A percentile compares a stretch with the other conserved stretches of the same genome.
Evolutionary conservation across 176 grass and related monocot species (phyloP).

Genomic region (barley (Hordeum vulgare)): MorexV3_pseudomolecules_assembly NC_058521.1:529080932-529081431

Average conservation of each 20-base stretch:
- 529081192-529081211: constrained; percentile 84
- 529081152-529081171: constrained; percentile 63
- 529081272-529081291: constrained; percentile 89
- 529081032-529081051: constrained; percentile 97
- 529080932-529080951: constrained; percentile 99
- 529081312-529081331: constrained; percentile 78
- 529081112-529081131: constrained; percentile 84
- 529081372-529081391: constrained; percentile 76
- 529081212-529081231: constrained; percentile 86
- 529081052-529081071: constrained; percentile 97
- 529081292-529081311: constrained; percentile 93
- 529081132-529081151: constrained; percentile 78
- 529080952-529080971: constrained; percentile 89
- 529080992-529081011: constrained; percentile 64
- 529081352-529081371: constrained; percentile 65
- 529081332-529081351: constrained; percentile 79
- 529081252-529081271: constrained; percentile 74
- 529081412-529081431: constrained; percentile 80
- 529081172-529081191: constrained; percentile 75
- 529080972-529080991: constrained; percentile 80
- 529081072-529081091: constrained; percentile 87
- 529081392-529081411: constrained; percentile 78
- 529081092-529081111: constrained; percentile 79
- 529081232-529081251: constrained; percentile 72
- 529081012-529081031: constrained; percentile 76